A percentile compares a stretch with the other conserved stretches of the same genome.
phyloP scores from a whole-genome alignment of 192 early-diverging fungal genomes.

The Gaertneriomyces sp. region DNA sequence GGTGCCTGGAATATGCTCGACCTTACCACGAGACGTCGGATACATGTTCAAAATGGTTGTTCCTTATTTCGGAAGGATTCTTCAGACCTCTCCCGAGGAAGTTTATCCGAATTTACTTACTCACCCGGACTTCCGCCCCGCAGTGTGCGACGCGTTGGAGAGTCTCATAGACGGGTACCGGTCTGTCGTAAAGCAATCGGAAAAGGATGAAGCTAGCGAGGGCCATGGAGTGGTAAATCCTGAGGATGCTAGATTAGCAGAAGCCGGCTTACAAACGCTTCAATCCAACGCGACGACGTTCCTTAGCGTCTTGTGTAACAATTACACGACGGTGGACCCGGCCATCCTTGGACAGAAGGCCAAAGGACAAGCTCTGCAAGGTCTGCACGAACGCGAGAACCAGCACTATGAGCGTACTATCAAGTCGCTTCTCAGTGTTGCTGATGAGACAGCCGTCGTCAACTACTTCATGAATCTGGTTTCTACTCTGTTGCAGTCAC shows the following conservation, averaged over 20 bases:
- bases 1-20: constrained; percentile 75
- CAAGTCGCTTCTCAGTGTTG: constrained; percentile 41
- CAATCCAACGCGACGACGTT: constrained; percentile 38
- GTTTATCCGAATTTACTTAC: constrained; percentile 43
- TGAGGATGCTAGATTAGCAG: constrained; percentile 8
- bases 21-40: constrained; percentile 71
- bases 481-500: constrained; percentile 41
- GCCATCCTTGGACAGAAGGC: constrained; percentile 18
- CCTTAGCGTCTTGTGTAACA: constrained; percentile 49
- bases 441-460: constrained; percentile 38
- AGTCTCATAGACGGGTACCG: constrained; percentile 37
- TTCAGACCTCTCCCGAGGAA: constrained; percentile 42
- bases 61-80: constrained; percentile 69
- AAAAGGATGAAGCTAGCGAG: constrained; percentile 5
- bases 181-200: constrained; percentile 21
- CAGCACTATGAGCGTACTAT: constrained; percentile 44
- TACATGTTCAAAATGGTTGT: constrained; percentile 48
- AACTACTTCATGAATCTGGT: constrained; percentile 52
- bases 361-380: constrained; percentile 46
- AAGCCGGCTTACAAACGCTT: constrained; percentile 26
- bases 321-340: constrained; percentile 40
- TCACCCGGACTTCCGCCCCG: constrained; percentile 70
- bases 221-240: constrained; percentile 7
- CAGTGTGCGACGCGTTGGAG: constrained; percentile 71
- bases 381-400: constrained; percentile 44